A percentile compares a stretch with the other conserved stretches of the same genome.
These are phyloP conservation scores for Tolypocladium inflatum DNA, from an alignment of 2,329 filamentous ascomycete genomes.

Conservation along the genomic window DNA sequence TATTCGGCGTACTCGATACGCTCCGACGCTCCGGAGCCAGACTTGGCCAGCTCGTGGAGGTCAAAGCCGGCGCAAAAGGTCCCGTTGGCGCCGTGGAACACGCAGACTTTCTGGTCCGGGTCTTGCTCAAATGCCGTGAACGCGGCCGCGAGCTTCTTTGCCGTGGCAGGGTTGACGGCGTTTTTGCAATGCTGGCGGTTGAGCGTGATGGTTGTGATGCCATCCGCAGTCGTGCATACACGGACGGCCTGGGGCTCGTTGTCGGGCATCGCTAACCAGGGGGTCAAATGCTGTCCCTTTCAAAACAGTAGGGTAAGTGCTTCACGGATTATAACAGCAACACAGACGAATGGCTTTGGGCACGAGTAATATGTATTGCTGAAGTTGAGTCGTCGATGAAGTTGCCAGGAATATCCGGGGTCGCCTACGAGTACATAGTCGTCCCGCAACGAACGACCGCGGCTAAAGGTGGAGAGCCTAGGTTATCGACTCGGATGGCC, in stretches of 20 bases:
- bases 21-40: conserved; percentile 6
- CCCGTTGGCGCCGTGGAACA: conserved; percentile 34
- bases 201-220: conserved; percentile 47
- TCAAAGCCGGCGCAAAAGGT: conserved; percentile 47
- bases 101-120: conserved; percentile 37
- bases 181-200: conserved; percentile 40
- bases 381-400: neutral
- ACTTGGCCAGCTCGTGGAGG: conserved; percentile 31
- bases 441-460: neutral
- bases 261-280: neutral
- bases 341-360: neutral
- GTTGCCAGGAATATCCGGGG: neutral
- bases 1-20: neutral
- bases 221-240: conserved; percentile 12
- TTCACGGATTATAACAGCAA: neutral
- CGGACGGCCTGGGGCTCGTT: neutral
- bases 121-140: conserved; percentile 41
- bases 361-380: neutral
- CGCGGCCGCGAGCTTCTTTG: conserved; percentile 33
- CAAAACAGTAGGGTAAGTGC: neutral
- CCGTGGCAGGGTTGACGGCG: conserved; percentile 40
- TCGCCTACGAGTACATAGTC: neutral
- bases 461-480: neutral
- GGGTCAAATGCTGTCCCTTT: neutral
- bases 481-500: neutral